Percentiles rank a stretch among this genome's conserved stretches.
Evolutionary conservation across 257 asterid genomes (phyloP).

Genomic region (Penstemon newberryi): DNA sequence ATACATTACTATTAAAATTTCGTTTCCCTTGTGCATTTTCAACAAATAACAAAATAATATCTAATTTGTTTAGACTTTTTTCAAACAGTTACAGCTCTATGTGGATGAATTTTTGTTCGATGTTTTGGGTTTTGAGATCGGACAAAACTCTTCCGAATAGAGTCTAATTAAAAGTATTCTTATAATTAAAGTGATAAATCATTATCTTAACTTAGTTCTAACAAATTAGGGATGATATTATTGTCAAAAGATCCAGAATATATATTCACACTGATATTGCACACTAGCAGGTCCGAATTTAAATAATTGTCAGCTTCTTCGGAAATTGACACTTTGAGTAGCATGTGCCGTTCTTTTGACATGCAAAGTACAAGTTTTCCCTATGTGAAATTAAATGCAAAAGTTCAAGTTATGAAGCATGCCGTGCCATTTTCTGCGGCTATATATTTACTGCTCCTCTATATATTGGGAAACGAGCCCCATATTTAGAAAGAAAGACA

Average conservation of each 20-base stretch:
- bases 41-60: too few species aligned
- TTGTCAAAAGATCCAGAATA: not conserved
- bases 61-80: too few species aligned
- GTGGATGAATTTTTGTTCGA: too few species aligned
- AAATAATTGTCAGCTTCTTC: conserved; percentile 15
- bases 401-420: not conserved
- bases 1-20: too few species aligned
- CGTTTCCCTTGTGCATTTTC: too few species aligned
- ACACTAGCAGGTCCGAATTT: conserved; percentile 4
- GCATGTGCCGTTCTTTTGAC: conserved; percentile 6
- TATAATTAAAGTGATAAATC: not conserved
- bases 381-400: not conserved
- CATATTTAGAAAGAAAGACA: not conserved
- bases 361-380: conserved; percentile 8
- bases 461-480: not conserved
- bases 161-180: too few species aligned
- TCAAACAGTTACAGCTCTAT: too few species aligned
- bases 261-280: conserved; percentile 3
- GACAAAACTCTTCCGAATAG: too few species aligned
- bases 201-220: too few species aligned
- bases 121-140: too few species aligned
- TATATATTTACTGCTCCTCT: not conserved
- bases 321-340: conserved; percentile 20
- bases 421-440: not conserved
- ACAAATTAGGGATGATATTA: not conserved